phyloP scores from a whole-genome alignment of 345 rosid genomes.

The Clarkia xantiana region DNA sequence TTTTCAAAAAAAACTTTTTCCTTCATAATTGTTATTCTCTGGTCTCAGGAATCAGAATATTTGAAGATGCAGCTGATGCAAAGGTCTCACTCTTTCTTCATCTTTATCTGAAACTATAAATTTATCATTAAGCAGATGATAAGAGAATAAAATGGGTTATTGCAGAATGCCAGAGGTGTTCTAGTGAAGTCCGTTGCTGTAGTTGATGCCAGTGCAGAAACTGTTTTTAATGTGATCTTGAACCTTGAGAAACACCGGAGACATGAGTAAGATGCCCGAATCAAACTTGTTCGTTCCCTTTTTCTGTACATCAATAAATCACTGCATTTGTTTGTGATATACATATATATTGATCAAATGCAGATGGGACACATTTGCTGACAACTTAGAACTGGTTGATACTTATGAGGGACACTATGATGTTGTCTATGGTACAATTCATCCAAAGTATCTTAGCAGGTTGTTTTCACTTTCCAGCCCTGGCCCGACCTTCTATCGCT shows the following conservation, averaged over 20 bases:
- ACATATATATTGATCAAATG: constrained; percentile 10
- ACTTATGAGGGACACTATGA: constrained; percentile 88
- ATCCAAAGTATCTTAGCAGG: constrained; percentile 76
- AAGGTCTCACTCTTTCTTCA: constrained; percentile 40
- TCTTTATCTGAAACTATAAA: too few species aligned
- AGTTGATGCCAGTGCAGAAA: constrained; percentile 75
- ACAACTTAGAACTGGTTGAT: constrained; percentile 72
- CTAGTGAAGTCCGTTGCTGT: constrained; percentile 86
- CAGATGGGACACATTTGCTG: constrained; percentile 97
- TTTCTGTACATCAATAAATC: constrained; percentile 10
- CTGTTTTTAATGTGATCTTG: constrained; percentile 67
- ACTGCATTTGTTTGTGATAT: constrained; percentile 13
- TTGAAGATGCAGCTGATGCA: constrained; percentile 66
- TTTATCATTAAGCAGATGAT: neutral
- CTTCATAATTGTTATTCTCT: constrained; percentile 4
- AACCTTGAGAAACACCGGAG: constrained; percentile 59
- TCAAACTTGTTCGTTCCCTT: constrained; percentile 8
- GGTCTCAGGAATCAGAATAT: constrained; percentile 77
- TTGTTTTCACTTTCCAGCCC: constrained; percentile 9
- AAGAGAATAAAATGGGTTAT: neutral
- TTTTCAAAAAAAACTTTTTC: too few species aligned
- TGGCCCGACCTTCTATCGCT: too few species aligned
- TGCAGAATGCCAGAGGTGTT: constrained; percentile 59
- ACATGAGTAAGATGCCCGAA: constrained; percentile 65
- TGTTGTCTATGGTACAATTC: constrained; percentile 68